Evolutionary conservation across 805 yeast species (phyloP).

Genomic region (Yarrowia porcina): DNA sequence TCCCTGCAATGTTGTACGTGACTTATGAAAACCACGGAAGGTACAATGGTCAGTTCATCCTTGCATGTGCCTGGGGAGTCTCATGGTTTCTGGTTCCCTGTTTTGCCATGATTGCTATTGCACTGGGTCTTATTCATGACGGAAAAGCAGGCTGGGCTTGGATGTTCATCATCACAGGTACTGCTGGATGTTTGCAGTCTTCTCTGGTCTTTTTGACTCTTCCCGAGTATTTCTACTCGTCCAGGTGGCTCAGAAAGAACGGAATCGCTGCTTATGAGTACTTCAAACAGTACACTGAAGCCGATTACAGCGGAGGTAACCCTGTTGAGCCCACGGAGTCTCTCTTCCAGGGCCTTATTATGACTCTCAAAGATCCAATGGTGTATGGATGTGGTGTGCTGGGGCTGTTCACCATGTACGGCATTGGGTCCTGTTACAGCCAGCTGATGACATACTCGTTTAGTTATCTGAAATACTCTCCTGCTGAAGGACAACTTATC

Average conservation of each 20-base stretch:
- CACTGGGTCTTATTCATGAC: neutral
- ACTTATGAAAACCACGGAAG: neutral
- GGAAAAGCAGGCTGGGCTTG: constrained; percentile 1
- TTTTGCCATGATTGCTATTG: neutral
- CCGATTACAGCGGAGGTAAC: neutral
- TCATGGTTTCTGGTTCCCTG: constrained; percentile 3
- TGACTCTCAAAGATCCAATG: neutral
- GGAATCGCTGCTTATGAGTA: neutral
- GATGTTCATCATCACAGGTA: constrained; percentile 2
- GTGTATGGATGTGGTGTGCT: neutral
- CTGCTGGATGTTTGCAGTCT: neutral
- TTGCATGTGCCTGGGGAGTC: constrained; percentile 2
- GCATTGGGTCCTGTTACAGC: neutral
- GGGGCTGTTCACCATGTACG: neutral
- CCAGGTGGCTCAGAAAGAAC: neutral
- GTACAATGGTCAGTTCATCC: neutral
- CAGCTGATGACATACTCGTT: neutral
- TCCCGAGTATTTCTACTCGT: neutral
- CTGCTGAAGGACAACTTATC: neutral
- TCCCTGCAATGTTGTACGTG: neutral
- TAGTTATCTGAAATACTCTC: neutral
- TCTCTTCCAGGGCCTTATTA: neutral
- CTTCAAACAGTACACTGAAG: neutral
- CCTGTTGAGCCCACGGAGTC: neutral
- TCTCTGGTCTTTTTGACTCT: neutral